Evolutionary conservation across 805 yeast species (phyloP).

Genomic region (Yamadazyma tumulicola): DNA sequence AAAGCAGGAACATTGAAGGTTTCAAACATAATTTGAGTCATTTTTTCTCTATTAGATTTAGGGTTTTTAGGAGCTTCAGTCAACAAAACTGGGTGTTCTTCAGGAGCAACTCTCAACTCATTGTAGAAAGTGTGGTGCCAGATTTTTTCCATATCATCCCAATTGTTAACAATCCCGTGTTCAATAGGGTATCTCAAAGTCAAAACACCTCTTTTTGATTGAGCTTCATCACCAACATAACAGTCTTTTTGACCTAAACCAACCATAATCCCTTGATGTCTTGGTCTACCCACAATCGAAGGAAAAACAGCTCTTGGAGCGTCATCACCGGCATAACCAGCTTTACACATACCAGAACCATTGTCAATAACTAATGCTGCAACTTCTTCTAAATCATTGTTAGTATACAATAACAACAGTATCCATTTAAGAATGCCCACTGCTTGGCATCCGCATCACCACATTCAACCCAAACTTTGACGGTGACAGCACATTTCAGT

Average conservation of each 20-base stretch:
- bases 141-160: slow-evolving; percentile 99
- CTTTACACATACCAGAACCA: slow-evolving; percentile 99
- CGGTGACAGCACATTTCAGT: no score
- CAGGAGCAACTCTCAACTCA: slow-evolving; percentile 99
- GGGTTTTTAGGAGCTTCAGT: slow-evolving; percentile 99
- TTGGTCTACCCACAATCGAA: slow-evolving; percentile 99
- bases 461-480: no score
- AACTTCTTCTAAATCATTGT: slow-evolving; percentile 38
- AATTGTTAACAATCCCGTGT: slow-evolving; percentile 99
- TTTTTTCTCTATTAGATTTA: slow-evolving; percentile 98
- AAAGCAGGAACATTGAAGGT: slow-evolving; percentile 99
- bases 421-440: no score
- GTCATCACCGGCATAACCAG: slow-evolving; percentile 99
- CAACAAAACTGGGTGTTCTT: slow-evolving; percentile 98
- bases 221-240: slow-evolving; percentile 99
- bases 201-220: slow-evolving; percentile 99
- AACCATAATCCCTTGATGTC: slow-evolving; percentile 99
- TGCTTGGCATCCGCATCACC: no score
- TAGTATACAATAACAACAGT: slow-evolving; percentile 19
- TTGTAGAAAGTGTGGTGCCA: slow-evolving; percentile 99
- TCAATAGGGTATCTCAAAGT: slow-evolving; percentile 98
- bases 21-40: slow-evolving; percentile 99
- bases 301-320: slow-evolving; percentile 99
- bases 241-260: slow-evolving; percentile 99
- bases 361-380: slow-evolving; percentile 87